A percentile compares a stretch with the other conserved stretches of the same genome.
Evolutionary conservation across 148 eudicot species (phyloP).

Genomic region (Cornus controversa): DNA sequence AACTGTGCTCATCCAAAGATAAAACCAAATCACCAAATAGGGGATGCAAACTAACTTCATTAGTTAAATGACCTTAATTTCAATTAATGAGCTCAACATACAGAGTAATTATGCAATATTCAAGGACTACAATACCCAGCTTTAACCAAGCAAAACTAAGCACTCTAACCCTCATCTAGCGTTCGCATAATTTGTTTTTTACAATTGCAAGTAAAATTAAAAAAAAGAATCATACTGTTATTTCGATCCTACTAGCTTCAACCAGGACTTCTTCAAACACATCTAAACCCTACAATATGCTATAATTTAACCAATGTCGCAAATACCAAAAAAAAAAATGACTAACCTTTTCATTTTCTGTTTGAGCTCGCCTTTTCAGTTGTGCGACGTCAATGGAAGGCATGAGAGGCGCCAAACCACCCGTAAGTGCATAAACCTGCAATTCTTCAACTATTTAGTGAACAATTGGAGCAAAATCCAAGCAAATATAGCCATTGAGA

Average conservation of each 20-base stretch:
- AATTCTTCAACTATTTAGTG: slow-evolving; percentile 4
- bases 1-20: too few relatives aligned
- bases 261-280: not conserved
- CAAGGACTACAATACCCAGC: too few relatives aligned
- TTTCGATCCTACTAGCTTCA: not conserved
- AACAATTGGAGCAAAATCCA: not conserved
- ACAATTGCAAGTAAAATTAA: not conserved
- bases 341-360: slow-evolving; percentile 65
- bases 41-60: too few relatives aligned
- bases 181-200: not conserved
- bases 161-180: not conserved
- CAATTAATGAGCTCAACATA: too few relatives aligned
- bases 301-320: not conserved
- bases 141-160: not conserved
- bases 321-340: not conserved
- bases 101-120: too few relatives aligned
- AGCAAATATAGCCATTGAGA: not conserved
- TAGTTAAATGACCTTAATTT: too few relatives aligned
- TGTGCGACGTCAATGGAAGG: slow-evolving; percentile 73
- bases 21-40: too few relatives aligned
- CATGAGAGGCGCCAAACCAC: slow-evolving; percentile 83
- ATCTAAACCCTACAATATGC: not conserved
- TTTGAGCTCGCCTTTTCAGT: slow-evolving; percentile 59
- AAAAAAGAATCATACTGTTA: not conserved
- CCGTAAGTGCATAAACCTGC: slow-evolving; percentile 87